Conservation (phyloP, 352 stramenopile species). For the Pythium volutum region DNA sequence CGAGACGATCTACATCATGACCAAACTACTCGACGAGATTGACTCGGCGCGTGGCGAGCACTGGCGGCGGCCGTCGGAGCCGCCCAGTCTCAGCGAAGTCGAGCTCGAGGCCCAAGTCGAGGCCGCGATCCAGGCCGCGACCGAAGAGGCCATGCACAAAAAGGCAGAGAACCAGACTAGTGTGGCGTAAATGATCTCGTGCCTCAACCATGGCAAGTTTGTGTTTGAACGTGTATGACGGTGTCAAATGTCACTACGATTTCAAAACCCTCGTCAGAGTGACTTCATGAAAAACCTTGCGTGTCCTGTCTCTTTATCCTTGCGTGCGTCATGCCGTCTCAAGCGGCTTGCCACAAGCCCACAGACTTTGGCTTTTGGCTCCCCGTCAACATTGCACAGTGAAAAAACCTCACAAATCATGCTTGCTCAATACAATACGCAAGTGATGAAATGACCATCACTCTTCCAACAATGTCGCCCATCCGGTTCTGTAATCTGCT, state of each 20-base stretch:
- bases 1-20: slow-evolving; percentile 95
- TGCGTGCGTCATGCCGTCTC: neutral
- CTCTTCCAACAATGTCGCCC: slow-evolving; percentile 18
- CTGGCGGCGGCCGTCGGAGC: slow-evolving; percentile 21
- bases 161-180: neutral
- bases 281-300: neutral
- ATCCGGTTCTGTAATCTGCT: neutral
- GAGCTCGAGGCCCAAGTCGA: slow-evolving; percentile 52
- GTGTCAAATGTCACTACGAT: no score
- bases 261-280: no score
- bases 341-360: neutral
- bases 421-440: slow-evolving; percentile 7
- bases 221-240: no score
- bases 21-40: slow-evolving; percentile 83
- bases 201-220: no score
- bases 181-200: neutral
- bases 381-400: no score
- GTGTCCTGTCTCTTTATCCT: neutral
- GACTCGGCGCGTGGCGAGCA: slow-evolving; percentile 40
- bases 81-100: slow-evolving; percentile 26
- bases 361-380: no score
- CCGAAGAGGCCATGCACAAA: slow-evolving; percentile 26
- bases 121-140: slow-evolving; percentile 64
- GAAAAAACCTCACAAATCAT: slow-evolving; percentile 21
- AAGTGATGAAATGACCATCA: slow-evolving; percentile 24